A percentile compares a stretch with the other conserved stretches of the same genome.
phyloP scores from a whole-genome alignment of 2,329 filamentous ascomycete genomes.

The Thelonectria discophora region DNA sequence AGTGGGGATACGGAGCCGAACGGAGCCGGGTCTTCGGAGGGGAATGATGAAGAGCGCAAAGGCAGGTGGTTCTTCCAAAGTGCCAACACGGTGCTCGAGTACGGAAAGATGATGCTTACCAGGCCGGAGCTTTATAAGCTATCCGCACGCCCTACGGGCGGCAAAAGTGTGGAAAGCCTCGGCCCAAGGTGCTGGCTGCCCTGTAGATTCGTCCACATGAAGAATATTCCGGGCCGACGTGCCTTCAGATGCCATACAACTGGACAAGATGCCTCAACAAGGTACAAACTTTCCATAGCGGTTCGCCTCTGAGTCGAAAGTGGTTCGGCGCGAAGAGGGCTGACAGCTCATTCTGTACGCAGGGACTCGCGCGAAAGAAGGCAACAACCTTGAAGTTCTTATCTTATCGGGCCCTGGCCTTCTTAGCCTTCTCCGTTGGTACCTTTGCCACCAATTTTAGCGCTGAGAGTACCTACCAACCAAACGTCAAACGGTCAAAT shows the following conservation, averaged over 20 bases:
- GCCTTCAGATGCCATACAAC: too few relatives aligned
- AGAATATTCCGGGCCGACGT: not conserved
- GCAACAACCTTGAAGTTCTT: constrained; percentile 1
- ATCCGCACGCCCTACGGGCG: not conserved
- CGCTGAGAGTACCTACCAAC: constrained; percentile 19
- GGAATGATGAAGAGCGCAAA: not conserved
- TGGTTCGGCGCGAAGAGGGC: too few relatives aligned
- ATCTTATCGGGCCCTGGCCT: constrained; percentile 18
- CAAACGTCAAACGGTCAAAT: not conserved
- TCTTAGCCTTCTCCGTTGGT: not conserved
- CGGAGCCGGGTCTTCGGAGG: constrained; percentile 5
- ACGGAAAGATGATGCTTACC: not conserved
- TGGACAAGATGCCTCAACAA: too few relatives aligned
- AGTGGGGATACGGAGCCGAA: constrained; percentile 18
- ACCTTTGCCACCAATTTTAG: constrained; percentile 11
- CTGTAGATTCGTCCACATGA: not conserved
- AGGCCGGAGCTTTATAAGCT: not conserved
- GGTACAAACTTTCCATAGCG: too few relatives aligned
- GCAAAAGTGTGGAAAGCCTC: constrained; percentile 34
- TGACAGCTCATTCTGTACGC: too few relatives aligned
- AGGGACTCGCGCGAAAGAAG: not conserved
- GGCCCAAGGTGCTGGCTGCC: constrained; percentile 18
- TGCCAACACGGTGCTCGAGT: not conserved
- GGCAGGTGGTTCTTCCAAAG: not conserved
- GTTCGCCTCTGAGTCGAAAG: not conserved